Percentiles rank a stretch among this genome's conserved stretches.
Conservation (phyloP, 768 basidiomycete species). For the Mycena rosella region DNA sequence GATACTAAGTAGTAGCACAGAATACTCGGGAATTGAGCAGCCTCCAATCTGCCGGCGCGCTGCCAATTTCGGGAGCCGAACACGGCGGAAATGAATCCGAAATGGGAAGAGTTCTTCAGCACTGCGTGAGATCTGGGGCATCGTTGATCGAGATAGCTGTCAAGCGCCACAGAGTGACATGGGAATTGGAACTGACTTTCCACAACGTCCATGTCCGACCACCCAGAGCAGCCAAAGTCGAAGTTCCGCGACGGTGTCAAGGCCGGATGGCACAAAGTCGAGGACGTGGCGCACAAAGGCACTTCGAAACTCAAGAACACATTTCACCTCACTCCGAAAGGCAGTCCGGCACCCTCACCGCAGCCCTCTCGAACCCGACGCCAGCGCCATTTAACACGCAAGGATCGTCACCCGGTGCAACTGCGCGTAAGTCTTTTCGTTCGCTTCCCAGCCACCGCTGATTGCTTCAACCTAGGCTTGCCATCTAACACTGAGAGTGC, state of each 20-base stretch:
- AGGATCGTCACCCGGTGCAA: conserved; percentile 8
- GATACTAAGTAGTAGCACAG: conserved; percentile 10
- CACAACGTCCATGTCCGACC: conserved; percentile 22
- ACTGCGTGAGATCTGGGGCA: conserved; percentile 18
- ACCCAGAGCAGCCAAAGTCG: conserved; percentile 14
- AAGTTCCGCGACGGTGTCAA: neutral
- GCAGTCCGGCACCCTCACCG: conserved; percentile 12
- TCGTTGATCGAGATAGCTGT: conserved; percentile 19
- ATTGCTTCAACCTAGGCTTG: conserved; percentile 8
- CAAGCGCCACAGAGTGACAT: conserved; percentile 15
- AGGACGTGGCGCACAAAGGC: neutral
- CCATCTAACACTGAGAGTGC: neutral
- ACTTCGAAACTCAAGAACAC: neutral
- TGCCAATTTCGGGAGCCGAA: conserved; percentile 1
- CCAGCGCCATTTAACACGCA: conserved; percentile 2
- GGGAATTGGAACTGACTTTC: conserved; percentile 21
- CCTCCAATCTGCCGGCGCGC: neutral
- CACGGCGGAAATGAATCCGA: conserved; percentile 17
- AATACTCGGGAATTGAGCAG: conserved; percentile 12
- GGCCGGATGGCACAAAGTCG: neutral
- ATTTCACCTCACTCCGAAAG: neutral
- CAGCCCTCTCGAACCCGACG: conserved; percentile 14
- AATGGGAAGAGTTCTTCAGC: conserved; percentile 13
- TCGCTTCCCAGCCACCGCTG: conserved; percentile 11
- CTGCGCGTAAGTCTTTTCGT: conserved; percentile 13